Evolutionary conservation across 1,139 yeast species (phyloP), one percentile per base, ranked within the genome.

Genomic region (Sugiyamaella paludigena): DNA sequence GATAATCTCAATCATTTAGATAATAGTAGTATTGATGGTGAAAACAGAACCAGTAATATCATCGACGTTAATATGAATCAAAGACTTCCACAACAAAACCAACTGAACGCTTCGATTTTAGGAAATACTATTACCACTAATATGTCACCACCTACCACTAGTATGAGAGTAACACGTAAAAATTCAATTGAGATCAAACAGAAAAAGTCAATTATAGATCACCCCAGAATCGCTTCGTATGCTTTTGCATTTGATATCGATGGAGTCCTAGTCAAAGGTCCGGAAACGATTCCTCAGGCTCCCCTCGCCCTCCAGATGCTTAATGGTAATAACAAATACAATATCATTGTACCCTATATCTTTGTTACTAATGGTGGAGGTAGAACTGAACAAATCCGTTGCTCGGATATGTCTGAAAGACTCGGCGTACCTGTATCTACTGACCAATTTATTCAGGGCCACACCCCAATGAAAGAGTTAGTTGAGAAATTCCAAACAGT

Each of bases 341-440:
- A 84, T 64, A 83, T 86, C 60, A 81, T 79, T 58, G 89, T 86
- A n/a, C 95, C 95, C 2, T 84, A 84, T 60, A 84, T 87, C 53
- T 85, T 84, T 67, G 92, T 87, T 57, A 87, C 95, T 48, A 87
- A 87, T 65, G 95, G 95, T 57, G 95, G 95, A 58, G 95, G 95
- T 47, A 80, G 84, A 63, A 86, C 88, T 7, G 95, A 87, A 64
- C 69, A 74, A 54, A 82, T 77, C 16, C 73, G 95, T 61, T 84
- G 92, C 38, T 75, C 75, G 47, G 91, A 85, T 59, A 74, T 87
- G 61, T 73, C 83, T 33, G 72, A 76, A 45, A 71, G 88, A 53
- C 75, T 86, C 57, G 75, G 75, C n/a, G 70, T 77, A 35, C 77
- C 77, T 39, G 79, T 86, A 50, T 78, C 84, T 7, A 80, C 81